Evolutionary conservation across 805 yeast species (phyloP).

Genomic region (Middelhovenomyces tepae): DNA sequence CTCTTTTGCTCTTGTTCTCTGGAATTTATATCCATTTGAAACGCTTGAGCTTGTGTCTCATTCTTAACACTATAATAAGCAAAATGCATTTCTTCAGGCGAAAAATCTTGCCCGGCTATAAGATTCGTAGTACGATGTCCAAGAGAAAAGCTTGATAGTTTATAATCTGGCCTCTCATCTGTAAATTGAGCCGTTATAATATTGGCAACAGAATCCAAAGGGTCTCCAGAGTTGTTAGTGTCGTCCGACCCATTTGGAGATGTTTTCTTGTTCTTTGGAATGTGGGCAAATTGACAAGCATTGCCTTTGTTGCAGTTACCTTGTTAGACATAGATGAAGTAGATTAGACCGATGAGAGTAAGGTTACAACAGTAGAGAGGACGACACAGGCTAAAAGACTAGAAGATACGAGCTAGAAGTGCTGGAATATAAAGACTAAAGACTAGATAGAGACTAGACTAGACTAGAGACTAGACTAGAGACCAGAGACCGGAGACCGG

Average conservation of each 20-base stretch:
- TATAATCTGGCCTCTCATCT: conserved; percentile 9
- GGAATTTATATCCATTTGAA: conserved; percentile 2
- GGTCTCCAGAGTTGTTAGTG: conserved; percentile 2
- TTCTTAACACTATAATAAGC: conserved; percentile 10
- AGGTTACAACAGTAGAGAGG: too few relatives aligned
- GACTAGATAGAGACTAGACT: too few relatives aligned
- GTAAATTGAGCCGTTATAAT: conserved; percentile 8
- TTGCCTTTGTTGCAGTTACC: conserved; percentile 14
- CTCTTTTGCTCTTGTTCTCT: conserved; percentile 41
- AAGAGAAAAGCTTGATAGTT: conserved; percentile 9
- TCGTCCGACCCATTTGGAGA: conserved; percentile 1
- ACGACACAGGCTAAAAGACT: too few relatives aligned
- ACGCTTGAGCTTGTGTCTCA: too few relatives aligned
- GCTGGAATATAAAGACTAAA: too few relatives aligned
- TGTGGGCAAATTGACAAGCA: conserved; percentile 11
- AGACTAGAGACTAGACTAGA: too few relatives aligned
- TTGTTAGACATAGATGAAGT: too few relatives aligned
- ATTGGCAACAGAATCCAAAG: conserved; percentile 3
- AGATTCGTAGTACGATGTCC: conserved; percentile 8
- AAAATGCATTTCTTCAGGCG: conserved; percentile 16
- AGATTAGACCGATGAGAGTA: too few relatives aligned
- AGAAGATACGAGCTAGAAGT: too few relatives aligned
- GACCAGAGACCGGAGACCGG: too few relatives aligned
- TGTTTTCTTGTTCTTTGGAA: too few relatives aligned
- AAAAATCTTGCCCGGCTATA: conserved; percentile 13